Base-by-base conservation (phyloP, 306 rosid genomes). In the Casuarina cunninghamiana region DNA sequence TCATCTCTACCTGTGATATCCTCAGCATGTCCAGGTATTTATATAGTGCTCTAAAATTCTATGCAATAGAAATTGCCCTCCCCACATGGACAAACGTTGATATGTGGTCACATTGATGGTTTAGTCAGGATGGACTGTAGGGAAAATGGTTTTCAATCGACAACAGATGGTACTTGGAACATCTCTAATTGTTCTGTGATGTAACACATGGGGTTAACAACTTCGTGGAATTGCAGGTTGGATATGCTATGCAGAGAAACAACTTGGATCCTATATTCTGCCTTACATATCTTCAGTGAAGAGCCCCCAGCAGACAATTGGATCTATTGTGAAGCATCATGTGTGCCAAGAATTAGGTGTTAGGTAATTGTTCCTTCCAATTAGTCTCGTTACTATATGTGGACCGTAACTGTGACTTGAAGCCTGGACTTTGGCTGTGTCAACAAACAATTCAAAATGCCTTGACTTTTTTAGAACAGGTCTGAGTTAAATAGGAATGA, bases 161-260 rank as follows among this genome's bases (percentile, higher is more conserved):
- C 13, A 5, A 41, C 2, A 65, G 49, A 39, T 5, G 45, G 16
- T 2, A 17, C 2, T 38, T 38, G 38, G 45, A 38, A 1, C 69
- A 10, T 5, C 15, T 35, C 17, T 63, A 39, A 38, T 15, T 63
- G 7, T 37, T 43, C 38, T 62, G 32, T 39, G 3, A 70, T 32
- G 16, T 12, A 2, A 17, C 13, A 41, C 32, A 5, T 48, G 65
- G n/a, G 12, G 74, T 50, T 48, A 8, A n/a, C 1, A 5, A 5
- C 12, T 72, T 72, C 39, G 16, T 73, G 54, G 79, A 46, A 38
- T 79, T 80, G 66, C 87, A 94, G 98, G 98, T 77, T 95, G 97
- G 98, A 89, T 95, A 87, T 95, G 98, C 87, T 95, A 95, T 89
- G 98, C 97, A 2, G 97, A 95, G 90, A 95, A 95, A 82, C 90